Evolutionary conservation across 2,329 filamentous ascomycete species (phyloP).

Genomic region (Apiospora rasikravindrae): DNA sequence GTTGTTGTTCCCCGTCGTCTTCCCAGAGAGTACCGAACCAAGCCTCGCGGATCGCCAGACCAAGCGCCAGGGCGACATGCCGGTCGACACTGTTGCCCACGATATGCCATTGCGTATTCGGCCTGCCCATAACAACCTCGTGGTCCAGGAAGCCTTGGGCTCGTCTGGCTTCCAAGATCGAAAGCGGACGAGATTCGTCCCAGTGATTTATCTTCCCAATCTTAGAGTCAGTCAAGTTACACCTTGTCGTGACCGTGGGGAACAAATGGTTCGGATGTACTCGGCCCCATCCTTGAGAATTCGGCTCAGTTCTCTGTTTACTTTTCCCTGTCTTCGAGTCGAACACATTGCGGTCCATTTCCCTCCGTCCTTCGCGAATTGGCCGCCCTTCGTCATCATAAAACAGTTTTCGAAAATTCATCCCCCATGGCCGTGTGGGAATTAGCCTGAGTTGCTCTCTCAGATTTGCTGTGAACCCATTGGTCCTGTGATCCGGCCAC

Average conservation of each 20-base stretch:
- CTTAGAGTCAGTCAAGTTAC: conserved; percentile 58
- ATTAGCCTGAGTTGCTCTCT: conserved; percentile 60
- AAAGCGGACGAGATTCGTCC: conserved; percentile 64
- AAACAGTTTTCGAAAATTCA: conserved; percentile 57
- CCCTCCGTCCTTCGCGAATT: not conserved
- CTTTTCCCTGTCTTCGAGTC: conserved; percentile 40
- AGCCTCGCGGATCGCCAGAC: conserved; percentile 66
- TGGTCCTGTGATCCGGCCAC: conserved; percentile 71
- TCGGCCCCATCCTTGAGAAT: conserved; percentile 56
- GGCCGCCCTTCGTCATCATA: conserved; percentile 24
- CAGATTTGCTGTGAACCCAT: conserved; percentile 43
- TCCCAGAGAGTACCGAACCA: conserved; percentile 45
- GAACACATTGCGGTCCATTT: conserved; percentile 35
- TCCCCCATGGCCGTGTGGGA: conserved; percentile 61
- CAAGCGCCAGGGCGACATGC: conserved; percentile 69
- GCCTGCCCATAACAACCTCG: conserved; percentile 69
- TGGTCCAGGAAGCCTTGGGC: conserved; percentile 74
- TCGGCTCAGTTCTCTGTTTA: conserved; percentile 38
- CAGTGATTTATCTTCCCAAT: conserved; percentile 67
- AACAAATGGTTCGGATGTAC: conserved; percentile 59
- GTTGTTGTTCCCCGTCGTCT: not conserved
- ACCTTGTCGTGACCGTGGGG: conserved; percentile 65
- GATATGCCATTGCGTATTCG: conserved; percentile 64
- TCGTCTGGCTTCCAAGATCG: conserved; percentile 69
- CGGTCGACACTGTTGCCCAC: conserved; percentile 80